These are phyloP conservation scores for Fragilaria crotonensis DNA, from an alignment of 108 stramenopile species.

Conservation along the genomic window DNA sequence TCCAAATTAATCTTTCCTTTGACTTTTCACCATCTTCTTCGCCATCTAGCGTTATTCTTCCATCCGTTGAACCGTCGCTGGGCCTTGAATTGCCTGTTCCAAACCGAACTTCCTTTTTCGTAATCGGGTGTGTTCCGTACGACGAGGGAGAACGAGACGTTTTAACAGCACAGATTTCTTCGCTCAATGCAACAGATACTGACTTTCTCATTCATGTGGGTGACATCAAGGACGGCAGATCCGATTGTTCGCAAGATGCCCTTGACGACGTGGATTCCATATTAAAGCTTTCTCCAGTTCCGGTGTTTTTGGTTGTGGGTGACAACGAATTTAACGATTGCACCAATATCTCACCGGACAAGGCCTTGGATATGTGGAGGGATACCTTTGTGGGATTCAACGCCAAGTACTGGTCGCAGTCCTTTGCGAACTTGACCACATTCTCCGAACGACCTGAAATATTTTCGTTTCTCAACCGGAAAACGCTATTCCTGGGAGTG, in stretches of 20 bases:
- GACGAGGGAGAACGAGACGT: slow-evolving; percentile 6
- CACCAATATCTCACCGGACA: slow-evolving; percentile 6
- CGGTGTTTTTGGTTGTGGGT: slow-evolving; percentile 36
- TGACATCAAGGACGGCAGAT: slow-evolving; percentile 27
- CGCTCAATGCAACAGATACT: slow-evolving; percentile 19
- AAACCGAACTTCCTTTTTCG: slow-evolving; percentile 12
- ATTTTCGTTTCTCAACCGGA: slow-evolving; percentile 33
- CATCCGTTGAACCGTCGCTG: neutral
- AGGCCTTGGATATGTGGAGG: slow-evolving; percentile 19
- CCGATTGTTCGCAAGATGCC: slow-evolving; percentile 5
- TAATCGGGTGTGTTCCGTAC: slow-evolving; percentile 35
- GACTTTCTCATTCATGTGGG: slow-evolving; percentile 47
- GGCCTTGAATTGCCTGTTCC: neutral
- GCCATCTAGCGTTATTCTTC: neutral
- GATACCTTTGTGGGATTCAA: slow-evolving; percentile 23
- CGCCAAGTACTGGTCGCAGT: slow-evolving; percentile 30
- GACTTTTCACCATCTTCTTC: neutral
- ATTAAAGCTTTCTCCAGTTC: slow-evolving; percentile 21
- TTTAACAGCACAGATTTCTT: slow-evolving; percentile 11
- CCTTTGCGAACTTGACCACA: slow-evolving; percentile 7
- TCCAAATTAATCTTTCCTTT: too few species aligned
- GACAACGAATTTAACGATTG: slow-evolving; percentile 59
- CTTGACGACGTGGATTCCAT: slow-evolving; percentile 16
- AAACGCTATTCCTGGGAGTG: slow-evolving; percentile 29
- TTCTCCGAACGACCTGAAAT: slow-evolving; percentile 12